phyloP scores from a whole-genome alignment of 352 stramenopile genomes.

The Globisporangium alternatum region DNA sequence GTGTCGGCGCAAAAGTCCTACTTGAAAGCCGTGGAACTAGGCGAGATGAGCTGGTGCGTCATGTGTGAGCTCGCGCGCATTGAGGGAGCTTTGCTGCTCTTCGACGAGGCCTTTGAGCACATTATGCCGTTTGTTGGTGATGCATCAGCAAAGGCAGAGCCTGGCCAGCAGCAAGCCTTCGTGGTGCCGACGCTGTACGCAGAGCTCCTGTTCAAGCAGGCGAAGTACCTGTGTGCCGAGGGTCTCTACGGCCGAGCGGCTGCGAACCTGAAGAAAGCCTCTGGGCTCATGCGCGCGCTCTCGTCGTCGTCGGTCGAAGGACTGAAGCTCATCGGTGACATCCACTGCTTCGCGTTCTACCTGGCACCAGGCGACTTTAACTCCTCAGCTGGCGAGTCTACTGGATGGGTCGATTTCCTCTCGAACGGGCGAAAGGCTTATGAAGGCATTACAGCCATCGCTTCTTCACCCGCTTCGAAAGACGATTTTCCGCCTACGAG shows the following conservation, averaged over 20 bases:
- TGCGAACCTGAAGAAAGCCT: slow-evolving; percentile 60
- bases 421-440: slow-evolving; percentile 53
- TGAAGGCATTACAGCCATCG: slow-evolving; percentile 29
- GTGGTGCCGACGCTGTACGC: slow-evolving; percentile 60
- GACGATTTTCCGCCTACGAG: slow-evolving; percentile 8
- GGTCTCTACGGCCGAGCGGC: slow-evolving; percentile 70
- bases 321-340: slow-evolving; percentile 74
- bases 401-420: slow-evolving; percentile 64
- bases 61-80: slow-evolving; percentile 78
- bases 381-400: neutral
- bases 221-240: slow-evolving; percentile 70
- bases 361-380: slow-evolving; percentile 65
- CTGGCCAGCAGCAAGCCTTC: slow-evolving; percentile 20
- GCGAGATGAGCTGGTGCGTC: slow-evolving; percentile 63
- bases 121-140: slow-evolving; percentile 42
- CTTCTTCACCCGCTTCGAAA: neutral
- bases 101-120: slow-evolving; percentile 64
- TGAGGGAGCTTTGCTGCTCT: slow-evolving; percentile 65
- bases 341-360: slow-evolving; percentile 84
- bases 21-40: slow-evolving; percentile 67
- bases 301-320: slow-evolving; percentile 33
- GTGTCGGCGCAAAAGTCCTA: slow-evolving; percentile 82
- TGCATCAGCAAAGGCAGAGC: neutral
- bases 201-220: slow-evolving; percentile 73
- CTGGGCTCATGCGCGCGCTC: slow-evolving; percentile 39